Evolutionary conservation across 1,284 basidiomycete species (phyloP), one percentile per base, ranked within the genome.

Genomic region (Cutaneotrichosporon daszewskae): DNA sequence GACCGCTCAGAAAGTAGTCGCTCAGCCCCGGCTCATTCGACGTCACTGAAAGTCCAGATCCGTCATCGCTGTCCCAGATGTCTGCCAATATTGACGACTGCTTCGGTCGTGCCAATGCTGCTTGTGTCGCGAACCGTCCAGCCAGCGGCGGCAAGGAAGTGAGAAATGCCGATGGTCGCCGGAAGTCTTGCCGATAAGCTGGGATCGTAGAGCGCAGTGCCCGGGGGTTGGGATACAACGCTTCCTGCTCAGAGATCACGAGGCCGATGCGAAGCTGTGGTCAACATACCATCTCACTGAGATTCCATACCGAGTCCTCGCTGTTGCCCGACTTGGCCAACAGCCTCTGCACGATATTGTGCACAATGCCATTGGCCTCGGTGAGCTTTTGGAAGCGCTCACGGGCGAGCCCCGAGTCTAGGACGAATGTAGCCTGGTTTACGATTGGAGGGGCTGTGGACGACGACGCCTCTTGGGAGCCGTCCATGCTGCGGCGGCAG

Each of bases 331-430:
- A 57, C 49, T 66, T 69, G 42, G 67, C 65, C 55, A 64, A 56
- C n/a, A 69, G 43, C 10, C 66, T 47, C 45, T 64, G 59, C 10
- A 65, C 56, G 18, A 69, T 49, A 32, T 59, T 58, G 39, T 67
- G 61, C 4, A 69, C 58, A 14, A 61, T 47, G 20, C 66, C 66
- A 33, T 64, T 57, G 12, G 53, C 33, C 34, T 63, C 57, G 37
- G 64, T 58, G 32, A 69, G 59, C 47, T 58, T 50, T 24, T 37
- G 26, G 48, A 54, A 69, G n/a, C 50, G 47, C n/a, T 55, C 53
- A 20, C 57, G 47, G 1, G 64, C 46, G n/a, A 69, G 46, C 5
- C 42, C 45, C 10, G 60, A 54, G 45, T 69, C 64, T 24, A 69
- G 58, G 4, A 66, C 64, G 38, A 69, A 57, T 6, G 55, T 57